Conservation (phyloP, 306 rosid genomes). For the Ormosia semicastrata region DNA sequence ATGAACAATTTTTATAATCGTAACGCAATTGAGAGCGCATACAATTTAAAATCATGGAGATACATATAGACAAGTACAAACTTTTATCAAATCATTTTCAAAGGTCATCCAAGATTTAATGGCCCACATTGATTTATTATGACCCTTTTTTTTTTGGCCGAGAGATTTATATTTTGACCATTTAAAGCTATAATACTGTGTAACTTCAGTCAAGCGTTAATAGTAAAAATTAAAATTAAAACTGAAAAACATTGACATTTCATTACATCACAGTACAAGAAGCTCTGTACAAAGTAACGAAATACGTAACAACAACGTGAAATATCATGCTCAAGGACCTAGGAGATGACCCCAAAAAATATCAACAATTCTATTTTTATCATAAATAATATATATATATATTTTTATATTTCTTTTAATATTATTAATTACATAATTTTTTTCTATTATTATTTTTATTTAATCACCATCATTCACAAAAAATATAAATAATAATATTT, state of each 20-base stretch:
- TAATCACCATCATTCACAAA: too few species aligned
- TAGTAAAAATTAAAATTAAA: background rate
- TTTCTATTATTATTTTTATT: too few species aligned
- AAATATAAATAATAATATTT: too few species aligned
- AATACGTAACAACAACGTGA: slow-evolving; percentile 17
- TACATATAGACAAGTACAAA: background rate
- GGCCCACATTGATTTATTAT: slow-evolving; percentile 17
- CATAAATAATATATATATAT: too few species aligned
- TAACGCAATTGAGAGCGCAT: too few species aligned
- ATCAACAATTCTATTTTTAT: too few species aligned
- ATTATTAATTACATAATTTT: too few species aligned
- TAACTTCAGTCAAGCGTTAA: background rate
- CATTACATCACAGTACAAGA: background rate
- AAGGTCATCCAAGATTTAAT: slow-evolving; percentile 6
- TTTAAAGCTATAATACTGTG: slow-evolving; percentile 1
- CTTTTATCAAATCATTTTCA: slow-evolving; percentile 2
- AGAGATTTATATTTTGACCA: background rate
- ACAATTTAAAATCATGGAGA: background rate
- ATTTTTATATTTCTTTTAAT: too few species aligned
- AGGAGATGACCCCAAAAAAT: background rate
- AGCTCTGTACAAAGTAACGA: slow-evolving; percentile 14
- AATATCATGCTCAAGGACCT: background rate
- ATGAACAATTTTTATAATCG: too few species aligned
- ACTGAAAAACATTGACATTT: slow-evolving; percentile 14
- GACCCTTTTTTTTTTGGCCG: too few species aligned